Conservation (phyloP, 2,329 filamentous ascomycete genomes). For the Apiospora malaysiana region DNA sequence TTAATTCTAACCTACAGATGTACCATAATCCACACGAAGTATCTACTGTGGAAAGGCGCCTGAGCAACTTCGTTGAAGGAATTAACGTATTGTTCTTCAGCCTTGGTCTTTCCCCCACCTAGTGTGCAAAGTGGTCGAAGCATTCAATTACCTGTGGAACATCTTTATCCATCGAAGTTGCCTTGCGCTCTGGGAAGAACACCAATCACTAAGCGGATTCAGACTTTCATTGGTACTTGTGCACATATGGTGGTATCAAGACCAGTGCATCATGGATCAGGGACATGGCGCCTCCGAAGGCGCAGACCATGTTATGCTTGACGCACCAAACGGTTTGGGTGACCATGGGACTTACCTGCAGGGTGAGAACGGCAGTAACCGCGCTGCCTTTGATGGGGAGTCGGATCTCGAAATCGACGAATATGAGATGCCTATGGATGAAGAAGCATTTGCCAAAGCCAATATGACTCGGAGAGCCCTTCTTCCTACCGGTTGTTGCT, state of each 20-base stretch:
- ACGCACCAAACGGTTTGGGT: slow-evolving; percentile 46
- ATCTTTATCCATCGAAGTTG: neutral
- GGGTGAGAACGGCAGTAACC: slow-evolving; percentile 24
- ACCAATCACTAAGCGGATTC: neutral
- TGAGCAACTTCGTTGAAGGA: neutral
- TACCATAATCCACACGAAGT: neutral
- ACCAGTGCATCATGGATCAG: slow-evolving; percentile 13
- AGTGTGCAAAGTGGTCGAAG: too few relatives aligned
- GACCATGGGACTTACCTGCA: slow-evolving; percentile 41
- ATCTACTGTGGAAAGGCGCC: neutral
- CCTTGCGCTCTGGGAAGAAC: neutral
- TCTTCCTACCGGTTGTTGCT: slow-evolving; percentile 79
- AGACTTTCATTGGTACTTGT: neutral
- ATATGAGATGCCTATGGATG: slow-evolving; percentile 37
- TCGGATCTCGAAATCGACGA: slow-evolving; percentile 43
- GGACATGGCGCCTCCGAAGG: slow-evolving; percentile 43
- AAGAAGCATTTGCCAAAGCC: slow-evolving; percentile 44
- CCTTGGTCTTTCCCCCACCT: neutral
- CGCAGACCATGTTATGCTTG: slow-evolving; percentile 51
- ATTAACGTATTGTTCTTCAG: neutral
- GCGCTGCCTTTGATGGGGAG: slow-evolving; percentile 39
- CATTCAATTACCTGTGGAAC: neutral
- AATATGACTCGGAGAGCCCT: slow-evolving; percentile 51
- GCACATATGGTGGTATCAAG: slow-evolving; percentile 11
- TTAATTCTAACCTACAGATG: neutral